Conservation (phyloP, 1,284 basidiomycete species). For the Trichosporon sp. region DNA sequence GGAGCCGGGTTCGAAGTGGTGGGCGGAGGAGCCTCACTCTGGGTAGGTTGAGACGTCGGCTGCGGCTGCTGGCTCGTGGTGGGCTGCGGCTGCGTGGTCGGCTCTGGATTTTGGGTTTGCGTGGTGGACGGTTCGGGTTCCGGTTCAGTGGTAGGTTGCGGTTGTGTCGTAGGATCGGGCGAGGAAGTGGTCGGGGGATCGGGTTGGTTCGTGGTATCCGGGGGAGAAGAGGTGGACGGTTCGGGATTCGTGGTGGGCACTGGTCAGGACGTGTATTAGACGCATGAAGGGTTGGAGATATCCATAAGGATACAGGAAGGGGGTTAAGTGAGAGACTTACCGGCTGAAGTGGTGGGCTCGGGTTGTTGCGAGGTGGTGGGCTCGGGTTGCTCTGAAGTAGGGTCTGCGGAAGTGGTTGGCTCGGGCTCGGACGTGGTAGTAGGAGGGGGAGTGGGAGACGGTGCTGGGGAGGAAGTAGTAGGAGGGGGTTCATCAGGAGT, state of each 20-base stretch:
- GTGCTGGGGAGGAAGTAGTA: not conserved
- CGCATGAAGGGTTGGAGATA: not conserved
- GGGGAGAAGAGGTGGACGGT: not conserved
- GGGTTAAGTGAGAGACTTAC: not conserved
- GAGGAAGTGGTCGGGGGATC: not conserved
- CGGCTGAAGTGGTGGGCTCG: conserved; percentile 3
- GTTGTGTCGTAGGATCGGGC: not conserved
- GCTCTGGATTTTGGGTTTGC: conserved; percentile 1
- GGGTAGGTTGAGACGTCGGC: not conserved
- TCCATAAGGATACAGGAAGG: not conserved
- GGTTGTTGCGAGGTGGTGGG: not conserved
- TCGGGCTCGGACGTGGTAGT: not conserved
- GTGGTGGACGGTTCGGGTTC: not conserved
- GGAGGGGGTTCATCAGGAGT: not conserved
- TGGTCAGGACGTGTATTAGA: conserved; percentile 5
- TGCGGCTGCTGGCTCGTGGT: not conserved
- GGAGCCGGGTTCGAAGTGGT: conserved; percentile 1
- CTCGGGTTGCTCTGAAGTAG: not conserved
- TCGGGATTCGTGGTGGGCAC: not conserved
- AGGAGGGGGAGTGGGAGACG: not conserved
- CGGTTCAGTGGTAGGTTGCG: conserved; percentile 1
- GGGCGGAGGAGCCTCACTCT: not conserved
- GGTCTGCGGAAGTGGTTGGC: conserved; percentile 2
- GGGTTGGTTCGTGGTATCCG: not conserved
- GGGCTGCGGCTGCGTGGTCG: not conserved